Conservation (phyloP, 2,329 filamentous ascomycete genomes). For the Grosmannia serpens region DNA sequence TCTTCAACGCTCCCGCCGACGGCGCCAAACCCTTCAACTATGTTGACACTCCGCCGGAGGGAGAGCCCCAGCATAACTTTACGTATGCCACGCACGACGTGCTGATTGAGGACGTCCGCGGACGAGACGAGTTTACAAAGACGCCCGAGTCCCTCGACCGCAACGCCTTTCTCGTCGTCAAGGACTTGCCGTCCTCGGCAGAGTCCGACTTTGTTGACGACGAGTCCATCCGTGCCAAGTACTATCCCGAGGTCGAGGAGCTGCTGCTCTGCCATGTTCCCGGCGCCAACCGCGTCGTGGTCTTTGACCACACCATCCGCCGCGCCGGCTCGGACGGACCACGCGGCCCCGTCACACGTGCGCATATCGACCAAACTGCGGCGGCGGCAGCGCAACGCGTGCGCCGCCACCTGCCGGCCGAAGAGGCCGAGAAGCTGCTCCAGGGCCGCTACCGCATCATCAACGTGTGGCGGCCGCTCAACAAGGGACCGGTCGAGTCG, state of each 20-base stretch:
- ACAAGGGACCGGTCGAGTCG: slow-evolving; percentile 47
- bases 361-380: slow-evolving; percentile 76
- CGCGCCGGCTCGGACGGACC: slow-evolving; percentile 43
- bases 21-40: slow-evolving; percentile 51
- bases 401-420: slow-evolving; percentile 46
- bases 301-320: slow-evolving; percentile 89
- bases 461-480: slow-evolving; percentile 71
- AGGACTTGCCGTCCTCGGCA: slow-evolving; percentile 42
- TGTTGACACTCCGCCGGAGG: slow-evolving; percentile 51
- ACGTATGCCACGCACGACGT: slow-evolving; percentile 36
- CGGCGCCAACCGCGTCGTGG: slow-evolving; percentile 51
- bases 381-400: slow-evolving; percentile 57
- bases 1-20: slow-evolving; percentile 51
- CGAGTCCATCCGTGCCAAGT: slow-evolving; percentile 54
- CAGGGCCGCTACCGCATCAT: slow-evolving; percentile 66
- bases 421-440: slow-evolving; percentile 56
- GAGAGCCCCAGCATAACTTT: slow-evolving; percentile 56
- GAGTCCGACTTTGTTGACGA: slow-evolving; percentile 56
- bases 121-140: slow-evolving; percentile 37
- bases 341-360: slow-evolving; percentile 57
- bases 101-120: slow-evolving; percentile 61
- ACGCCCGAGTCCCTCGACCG: slow-evolving; percentile 18
- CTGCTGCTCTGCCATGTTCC: slow-evolving; percentile 58
- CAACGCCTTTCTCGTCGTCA: slow-evolving; percentile 57
- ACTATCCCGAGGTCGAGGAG: slow-evolving; percentile 76